Base-by-base conservation (phyloP, 1,284 basidiomycete genomes). In the Volvariella volvacea region DNA sequence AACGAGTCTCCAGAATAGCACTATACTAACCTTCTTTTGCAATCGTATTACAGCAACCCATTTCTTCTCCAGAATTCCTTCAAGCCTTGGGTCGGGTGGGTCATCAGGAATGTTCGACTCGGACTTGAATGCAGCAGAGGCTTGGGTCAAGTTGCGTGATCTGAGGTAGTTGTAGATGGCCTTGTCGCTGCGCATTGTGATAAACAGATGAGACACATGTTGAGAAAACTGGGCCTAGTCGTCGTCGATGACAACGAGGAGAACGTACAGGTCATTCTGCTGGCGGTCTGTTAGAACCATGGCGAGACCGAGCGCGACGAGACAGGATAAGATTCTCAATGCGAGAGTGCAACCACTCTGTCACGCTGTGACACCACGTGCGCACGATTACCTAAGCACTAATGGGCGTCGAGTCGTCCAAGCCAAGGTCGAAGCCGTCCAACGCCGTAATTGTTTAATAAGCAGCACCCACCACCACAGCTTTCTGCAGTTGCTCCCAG, bases 1-100 rank as follows among this genome's bases (percentile, higher is more conserved):
- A 16, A 16, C 10, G 10, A 12, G 39, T 17, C 9, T 32, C 10
- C 14, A 12, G 4, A 39, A 36, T 7, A n/a, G 34, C 34, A 36
- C 14, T n/a, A n/a, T n/a, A n/a, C 34, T n/a, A 15, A 87, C 90
- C 82, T 94, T 94, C 73, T 93, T 92, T 70, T 95, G 92, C 56
- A 95, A 62, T 49, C 92, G 75, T 49, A 95, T 92, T 17, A 94
- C 89, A 57, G 85, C 88, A 20, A 90, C 93, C 92, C 92, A 95
- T 63, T 95, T 95, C 80, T 93, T 94, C 69, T 92, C 92, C 48
- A 95, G 66, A 47, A 95, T 67, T 0, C 90, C 91, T 57, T 88
- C 88, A 41, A 86, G 81, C 57, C 87, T 90, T 14, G 89, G 80
- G 68, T 93, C 88, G 15, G 83, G 82, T 7, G 75, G 73, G 59